Percentiles rank a stretch among this genome's conserved stretches.
These are phyloP conservation scores for Hsuehochloa calcarea DNA, from an alignment of 176 grass and related monocot genomes.

Conservation along the genomic window DNA sequence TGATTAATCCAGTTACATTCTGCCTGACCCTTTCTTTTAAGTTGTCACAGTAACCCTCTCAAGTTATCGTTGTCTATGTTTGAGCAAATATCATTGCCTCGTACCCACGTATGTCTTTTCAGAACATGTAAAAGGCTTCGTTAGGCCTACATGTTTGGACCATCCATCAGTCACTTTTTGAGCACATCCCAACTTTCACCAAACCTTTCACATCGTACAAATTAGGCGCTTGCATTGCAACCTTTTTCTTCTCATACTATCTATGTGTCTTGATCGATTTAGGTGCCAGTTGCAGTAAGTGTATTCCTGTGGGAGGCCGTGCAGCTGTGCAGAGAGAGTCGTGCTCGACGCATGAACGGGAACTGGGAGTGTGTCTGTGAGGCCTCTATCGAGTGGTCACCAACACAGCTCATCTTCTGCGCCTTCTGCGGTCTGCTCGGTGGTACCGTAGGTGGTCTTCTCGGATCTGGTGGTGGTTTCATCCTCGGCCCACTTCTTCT, in stretches of 20 bases:
- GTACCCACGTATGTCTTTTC: not conserved
- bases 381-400: conserved; percentile 86
- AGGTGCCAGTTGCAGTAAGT: conserved; percentile 61
- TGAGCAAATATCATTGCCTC: conserved; percentile 3
- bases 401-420: conserved; percentile 74
- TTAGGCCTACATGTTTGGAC: not conserved
- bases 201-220: not conserved
- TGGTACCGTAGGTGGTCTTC: conserved; percentile 84
- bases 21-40: not conserved
- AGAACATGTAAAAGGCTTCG: not conserved
- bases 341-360: conserved; percentile 52
- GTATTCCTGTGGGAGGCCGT: conserved; percentile 74
- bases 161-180: not conserved
- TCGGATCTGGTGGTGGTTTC: conserved; percentile 92
- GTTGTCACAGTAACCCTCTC: not conserved
- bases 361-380: conserved; percentile 86
- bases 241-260: not conserved
- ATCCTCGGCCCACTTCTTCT: conserved; percentile 96
- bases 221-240: not conserved
- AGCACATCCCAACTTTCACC: not conserved
- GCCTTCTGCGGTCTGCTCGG: conserved; percentile 83
- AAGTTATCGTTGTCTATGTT: not conserved
- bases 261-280: not conserved
- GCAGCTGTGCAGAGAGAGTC: conserved; percentile 72
- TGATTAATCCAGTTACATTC: not conserved